These are phyloP conservation scores for Endocalyx cinctus DNA, from an alignment of 2,329 filamentous ascomycete genomes.

Conservation along the genomic window DNA sequence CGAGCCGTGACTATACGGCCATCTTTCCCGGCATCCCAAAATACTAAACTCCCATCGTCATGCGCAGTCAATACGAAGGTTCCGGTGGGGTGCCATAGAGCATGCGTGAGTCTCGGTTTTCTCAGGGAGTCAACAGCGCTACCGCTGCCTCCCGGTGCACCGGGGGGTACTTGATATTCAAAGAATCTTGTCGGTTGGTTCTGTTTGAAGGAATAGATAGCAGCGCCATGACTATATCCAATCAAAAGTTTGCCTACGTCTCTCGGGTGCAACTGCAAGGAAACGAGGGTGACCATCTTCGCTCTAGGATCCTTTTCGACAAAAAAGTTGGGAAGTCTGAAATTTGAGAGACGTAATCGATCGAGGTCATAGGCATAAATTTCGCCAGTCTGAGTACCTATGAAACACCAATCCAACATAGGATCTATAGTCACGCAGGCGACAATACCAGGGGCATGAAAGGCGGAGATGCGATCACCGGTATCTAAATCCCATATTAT, in stretches of 20 bases:
- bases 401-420: conserved; percentile 86
- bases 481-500: conserved; percentile 76
- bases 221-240: conserved; percentile 83
- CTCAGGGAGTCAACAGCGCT: conserved; percentile 57
- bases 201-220: conserved; percentile 92
- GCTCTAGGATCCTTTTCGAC: conserved; percentile 64
- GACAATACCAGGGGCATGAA: conserved; percentile 73
- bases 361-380: conserved; percentile 92
- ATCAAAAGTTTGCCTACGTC: conserved; percentile 90
- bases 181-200: conserved; percentile 75
- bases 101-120: conserved; percentile 72
- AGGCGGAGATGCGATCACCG: conserved; percentile 60
- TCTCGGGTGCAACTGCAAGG: conserved; percentile 79
- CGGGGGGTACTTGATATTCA: conserved; percentile 74
- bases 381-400: conserved; percentile 79
- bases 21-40: conserved; percentile 85
- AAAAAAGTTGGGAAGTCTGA: conserved; percentile 88
- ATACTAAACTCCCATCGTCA: conserved; percentile 85
- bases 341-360: conserved; percentile 66
- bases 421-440: conserved; percentile 76
- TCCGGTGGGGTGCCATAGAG: conserved; percentile 90
- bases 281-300: conserved; percentile 59
- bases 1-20: conserved; percentile 78
- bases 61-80: conserved; percentile 84
- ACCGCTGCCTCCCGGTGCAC: conserved; percentile 79